Evolutionary conservation across 768 basidiomycete genomes (phyloP), one percentile per base, ranked within the genome.

Genomic region (Flagelloscypha sp.): DNA sequence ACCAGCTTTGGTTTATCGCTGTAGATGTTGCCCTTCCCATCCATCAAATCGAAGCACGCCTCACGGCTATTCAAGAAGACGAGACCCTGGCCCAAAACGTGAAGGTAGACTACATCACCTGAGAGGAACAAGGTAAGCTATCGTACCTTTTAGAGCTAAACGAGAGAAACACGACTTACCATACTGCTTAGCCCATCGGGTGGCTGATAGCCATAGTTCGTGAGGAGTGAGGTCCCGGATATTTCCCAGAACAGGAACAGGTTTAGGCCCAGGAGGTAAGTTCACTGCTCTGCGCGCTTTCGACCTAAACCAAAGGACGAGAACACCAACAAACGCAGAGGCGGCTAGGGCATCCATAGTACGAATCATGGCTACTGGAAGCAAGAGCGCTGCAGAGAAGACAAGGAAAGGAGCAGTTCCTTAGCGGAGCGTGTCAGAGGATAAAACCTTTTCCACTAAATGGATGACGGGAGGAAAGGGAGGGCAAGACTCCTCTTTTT

Each of bases 1-100:
- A 79, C 63, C 16, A 84, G 59, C 17, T 61, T 57, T 0, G 80
- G 80, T 52, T 79, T 82, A 58, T 85, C 84, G 6, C 83, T 77
- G 53, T 85, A 86, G 19, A 84, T 76, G 7, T 69, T 59, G 6
- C 82, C 79, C 20, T 74, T 70, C 48, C 73, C 79, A 37, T 86
- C 83, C 44, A 88, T 58, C 37, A 88, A 56, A 23, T 84, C 83
- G 24, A 63, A 60, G 0, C 68, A 70, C 0, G 66, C 75, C 24
- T 79, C 68, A 6, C 68, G 65, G 22, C 69, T 70, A 55, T 76
- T 81, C 34, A 85, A 47, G 55, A 86, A 79, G 20, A 85, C 61
- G 22, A 87, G 68, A 2, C 72, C 69, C 41, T 82, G 73, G 0
- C 81, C 79, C 30, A 80, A 63, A 16, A 82, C 56, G 44, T 78